Base-by-base conservation (phyloP, 768 basidiomycete species). In the Trametes cubensis region DNA sequence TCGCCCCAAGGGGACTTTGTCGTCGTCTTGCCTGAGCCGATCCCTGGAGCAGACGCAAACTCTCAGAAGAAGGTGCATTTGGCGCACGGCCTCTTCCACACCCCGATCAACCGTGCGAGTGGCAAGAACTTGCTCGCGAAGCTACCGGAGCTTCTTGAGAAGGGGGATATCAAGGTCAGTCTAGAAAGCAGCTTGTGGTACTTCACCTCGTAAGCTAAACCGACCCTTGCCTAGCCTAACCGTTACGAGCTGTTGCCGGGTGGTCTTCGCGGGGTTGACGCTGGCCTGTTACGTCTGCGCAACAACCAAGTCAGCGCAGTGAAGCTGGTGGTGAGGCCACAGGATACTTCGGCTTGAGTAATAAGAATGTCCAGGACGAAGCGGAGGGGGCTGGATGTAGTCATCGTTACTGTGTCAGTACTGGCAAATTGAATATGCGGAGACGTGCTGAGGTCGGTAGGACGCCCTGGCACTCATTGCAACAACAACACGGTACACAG, bases 301-400 rank as follows among this genome's bases (percentile, higher is more conserved):
- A 55, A 49, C 26, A 54, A 67, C 26, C 42, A 64, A 20, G 72
- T 81, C 30, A 81, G 79, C n/a, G 81, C 77, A 5, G 67, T 62
- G 17, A 83, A 83, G 66, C 66, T 83, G 20, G 73, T 83, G 10
- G 77, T 62, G 1, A 76, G 70, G 55, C 81, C 80, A 18, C 75
- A 75, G 59, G 77, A 81, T 41, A 76, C 75, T 2, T 13, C 20
- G 11, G 49, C 39, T 3, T 72, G 61, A 64, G 34, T 11, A 25
- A 34, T 34, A 5, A 6, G 34, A 34, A 34, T 34, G 34, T 11
- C 2, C 2, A 34, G 34, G 34, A 34, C 10, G 34, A 34, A 34
- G 34, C 10, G 5, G 34, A 34, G 34, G 11, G 34, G 34, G 34
- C 34, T 10, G 10, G 11, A 34, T 34, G 34, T 34, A 34, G 34